Evolutionary conservation across 176 grass and related monocot genomes (phyloP).

Genomic region (Bothriochloa decipiens): DNA sequence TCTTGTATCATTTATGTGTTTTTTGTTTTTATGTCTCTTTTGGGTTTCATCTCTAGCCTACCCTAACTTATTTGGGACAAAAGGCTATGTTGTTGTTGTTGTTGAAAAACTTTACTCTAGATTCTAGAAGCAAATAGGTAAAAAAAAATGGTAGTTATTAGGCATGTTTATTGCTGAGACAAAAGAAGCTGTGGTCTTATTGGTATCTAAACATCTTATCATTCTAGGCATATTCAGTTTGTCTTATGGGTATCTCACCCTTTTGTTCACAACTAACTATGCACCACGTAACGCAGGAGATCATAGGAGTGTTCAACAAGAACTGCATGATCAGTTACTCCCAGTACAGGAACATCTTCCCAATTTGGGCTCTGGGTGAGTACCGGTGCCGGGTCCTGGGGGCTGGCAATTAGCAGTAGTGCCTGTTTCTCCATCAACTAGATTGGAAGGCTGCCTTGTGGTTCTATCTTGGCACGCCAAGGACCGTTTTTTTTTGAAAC

Average conservation of each 20-base stretch:
- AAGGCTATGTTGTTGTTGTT: no score
- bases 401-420: constrained; percentile 27
- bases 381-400: constrained; percentile 57
- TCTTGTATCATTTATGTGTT: no score
- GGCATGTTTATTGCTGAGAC: no score
- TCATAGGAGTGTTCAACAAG: constrained; percentile 81
- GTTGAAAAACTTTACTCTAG: no score
- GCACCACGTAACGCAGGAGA: constrained; percentile 49
- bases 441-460: not conserved
- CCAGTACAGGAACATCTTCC: constrained; percentile 75
- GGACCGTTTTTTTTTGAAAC: no score
- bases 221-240: not conserved
- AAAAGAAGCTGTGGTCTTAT: not conserved
- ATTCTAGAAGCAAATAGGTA: no score
- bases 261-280: not conserved
- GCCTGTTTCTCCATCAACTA: not conserved
- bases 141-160: no score
- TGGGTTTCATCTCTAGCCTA: no score
- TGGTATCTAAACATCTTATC: not conserved
- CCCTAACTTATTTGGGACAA: no score
- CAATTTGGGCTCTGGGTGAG: constrained; percentile 84
- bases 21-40: no score
- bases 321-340: constrained; percentile 91
- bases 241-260: not conserved
- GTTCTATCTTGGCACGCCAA: not conserved